Evolutionary conservation across 108 stramenopile species (phyloP).

Genomic region (Skeletonema potamos): DNA sequence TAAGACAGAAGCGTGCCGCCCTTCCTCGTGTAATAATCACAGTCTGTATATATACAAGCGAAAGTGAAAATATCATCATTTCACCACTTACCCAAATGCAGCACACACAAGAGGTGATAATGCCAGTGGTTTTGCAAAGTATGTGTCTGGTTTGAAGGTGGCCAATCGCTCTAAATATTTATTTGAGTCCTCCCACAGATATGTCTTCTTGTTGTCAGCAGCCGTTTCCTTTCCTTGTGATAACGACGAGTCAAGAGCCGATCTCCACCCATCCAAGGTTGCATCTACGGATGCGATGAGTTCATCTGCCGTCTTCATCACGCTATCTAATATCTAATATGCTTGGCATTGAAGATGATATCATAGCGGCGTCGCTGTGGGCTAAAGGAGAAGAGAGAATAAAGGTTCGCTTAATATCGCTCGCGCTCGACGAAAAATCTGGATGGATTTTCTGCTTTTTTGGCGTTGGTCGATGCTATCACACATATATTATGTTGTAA

Average conservation of each 20-base stretch:
- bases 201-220: neutral
- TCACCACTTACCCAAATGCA: constrained; percentile 62
- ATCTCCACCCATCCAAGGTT: constrained; percentile 10
- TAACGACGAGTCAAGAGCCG: neutral
- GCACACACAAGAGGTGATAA: constrained; percentile 69
- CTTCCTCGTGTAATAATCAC: neutral
- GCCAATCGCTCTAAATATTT: constrained; percentile 47
- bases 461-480: no score
- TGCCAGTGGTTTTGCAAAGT: constrained; percentile 64
- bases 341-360: no score
- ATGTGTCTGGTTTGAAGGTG: constrained; percentile 49
- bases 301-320: constrained; percentile 21
- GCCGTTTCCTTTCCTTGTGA: neutral
- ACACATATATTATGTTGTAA: no score
- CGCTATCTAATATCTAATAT: no score
- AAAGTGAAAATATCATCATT: neutral
- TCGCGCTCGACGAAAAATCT: no score
- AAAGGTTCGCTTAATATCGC: no score
- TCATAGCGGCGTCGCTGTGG: no score
- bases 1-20: neutral
- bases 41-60: neutral
- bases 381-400: no score
- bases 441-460: no score
- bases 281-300: constrained; percentile 15
- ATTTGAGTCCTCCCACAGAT: constrained; percentile 5